phyloP scores from a whole-genome alignment of 257 asterid genomes.

The Anisodus tanguticus region DNA sequence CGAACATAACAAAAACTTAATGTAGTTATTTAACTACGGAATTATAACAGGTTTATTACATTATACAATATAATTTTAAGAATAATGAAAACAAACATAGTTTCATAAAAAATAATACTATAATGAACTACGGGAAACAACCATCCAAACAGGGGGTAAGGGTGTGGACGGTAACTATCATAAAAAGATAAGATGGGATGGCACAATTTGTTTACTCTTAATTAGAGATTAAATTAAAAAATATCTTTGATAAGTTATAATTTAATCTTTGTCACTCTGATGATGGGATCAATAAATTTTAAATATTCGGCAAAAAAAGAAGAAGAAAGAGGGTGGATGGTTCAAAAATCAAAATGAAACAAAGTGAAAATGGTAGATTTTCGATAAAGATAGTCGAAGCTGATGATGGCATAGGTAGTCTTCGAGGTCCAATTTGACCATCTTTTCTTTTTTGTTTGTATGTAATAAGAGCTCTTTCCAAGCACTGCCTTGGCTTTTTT shows the following conservation, averaged over 20 bases:
- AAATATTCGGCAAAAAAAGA: neutral
- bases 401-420: slow-evolving; percentile 77
- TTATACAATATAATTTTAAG: no score
- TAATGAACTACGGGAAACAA: no score
- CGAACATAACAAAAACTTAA: no score
- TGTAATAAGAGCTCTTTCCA: slow-evolving; percentile 45
- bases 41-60: no score
- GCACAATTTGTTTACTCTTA: neutral
- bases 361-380: slow-evolving; percentile 63
- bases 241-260: no score
- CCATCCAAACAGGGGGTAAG: no score
- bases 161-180: neutral
- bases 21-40: no score
- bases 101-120: no score
- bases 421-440: slow-evolving; percentile 97
- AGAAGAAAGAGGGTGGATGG: neutral
- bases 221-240: neutral
- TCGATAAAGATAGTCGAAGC: slow-evolving; percentile 86
- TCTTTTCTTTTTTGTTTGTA: slow-evolving; percentile 54
- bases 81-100: no score
- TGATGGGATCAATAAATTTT: neutral
- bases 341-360: slow-evolving; percentile 24
- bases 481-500: slow-evolving; percentile 66
- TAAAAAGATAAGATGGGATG: neutral
- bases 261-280: no score